These are phyloP conservation scores for Schizopora paradoxa DNA, from an alignment of 1,284 basidiomycete genomes.

Conservation along the genomic window DNA sequence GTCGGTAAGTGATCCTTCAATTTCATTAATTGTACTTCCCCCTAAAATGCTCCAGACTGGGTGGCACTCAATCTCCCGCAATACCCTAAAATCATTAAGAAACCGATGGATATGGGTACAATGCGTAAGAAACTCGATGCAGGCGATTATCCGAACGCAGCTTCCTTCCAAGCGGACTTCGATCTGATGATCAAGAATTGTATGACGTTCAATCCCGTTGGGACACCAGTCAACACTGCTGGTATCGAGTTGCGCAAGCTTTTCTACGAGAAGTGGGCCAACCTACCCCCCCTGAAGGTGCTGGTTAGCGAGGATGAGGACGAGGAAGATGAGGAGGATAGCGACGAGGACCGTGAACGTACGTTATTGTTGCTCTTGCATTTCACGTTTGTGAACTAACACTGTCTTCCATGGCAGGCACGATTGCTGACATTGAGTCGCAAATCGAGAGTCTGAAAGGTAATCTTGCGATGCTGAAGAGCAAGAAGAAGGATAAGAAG, in stretches of 20 bases:
- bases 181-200: constrained; percentile 94
- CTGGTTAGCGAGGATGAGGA: constrained; percentile 40
- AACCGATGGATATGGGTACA: constrained; percentile 91
- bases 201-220: constrained; percentile 86
- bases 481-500: constrained; percentile 43
- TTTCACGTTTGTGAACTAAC: constrained; percentile 24
- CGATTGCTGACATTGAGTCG: constrained; percentile 64
- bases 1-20: constrained; percentile 59
- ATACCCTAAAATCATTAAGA: constrained; percentile 87
- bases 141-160: constrained; percentile 68
- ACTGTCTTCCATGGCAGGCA: constrained; percentile 37
- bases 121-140: constrained; percentile 81
- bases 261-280: constrained; percentile 90
- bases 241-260: constrained; percentile 77
- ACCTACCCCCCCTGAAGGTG: constrained; percentile 58
- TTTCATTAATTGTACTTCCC: neutral
- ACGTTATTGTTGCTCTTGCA: constrained; percentile 43
- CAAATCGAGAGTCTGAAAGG: constrained; percentile 69
- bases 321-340: constrained; percentile 47
- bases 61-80: constrained; percentile 77
- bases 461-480: constrained; percentile 56
- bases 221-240: constrained; percentile 80
- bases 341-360: constrained; percentile 38
- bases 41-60: constrained; percentile 49
- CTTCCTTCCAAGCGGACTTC: constrained; percentile 87